Percentiles rank a stretch among this genome's conserved stretches.
Evolutionary conservation across 2,329 filamentous ascomycete species (phyloP).

Genomic region (Pleoardoris graminearum): DNA sequence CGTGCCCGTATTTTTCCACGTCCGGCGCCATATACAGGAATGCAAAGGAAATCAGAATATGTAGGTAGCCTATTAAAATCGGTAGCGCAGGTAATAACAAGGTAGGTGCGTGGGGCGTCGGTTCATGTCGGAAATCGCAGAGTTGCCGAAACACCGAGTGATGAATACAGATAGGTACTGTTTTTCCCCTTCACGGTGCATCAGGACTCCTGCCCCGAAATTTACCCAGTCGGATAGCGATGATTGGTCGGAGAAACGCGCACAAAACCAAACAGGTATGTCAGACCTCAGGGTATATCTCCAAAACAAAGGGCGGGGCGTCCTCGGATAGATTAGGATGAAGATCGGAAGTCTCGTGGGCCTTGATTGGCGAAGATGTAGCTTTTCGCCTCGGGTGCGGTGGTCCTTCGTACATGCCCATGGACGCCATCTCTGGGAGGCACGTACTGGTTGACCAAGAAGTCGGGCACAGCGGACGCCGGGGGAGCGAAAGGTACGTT

Average conservation of each 20-base stretch:
- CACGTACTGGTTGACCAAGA: constrained; percentile 54
- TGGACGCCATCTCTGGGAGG: constrained; percentile 48
- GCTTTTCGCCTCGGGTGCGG: constrained; percentile 47
- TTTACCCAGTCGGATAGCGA: neutral
- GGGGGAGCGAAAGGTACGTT: constrained; percentile 41
- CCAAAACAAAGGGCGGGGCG: constrained; percentile 9
- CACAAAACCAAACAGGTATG: neutral
- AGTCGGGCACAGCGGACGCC: constrained; percentile 39
- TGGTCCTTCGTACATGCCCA: constrained; percentile 30
- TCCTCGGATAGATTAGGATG: neutral
- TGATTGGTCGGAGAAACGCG: neutral
- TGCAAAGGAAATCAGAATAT: neutral
- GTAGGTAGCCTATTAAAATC: constrained; percentile 3
- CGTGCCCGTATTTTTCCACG: neutral
- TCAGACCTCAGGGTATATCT: constrained; percentile 6
- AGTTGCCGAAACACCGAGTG: neutral
- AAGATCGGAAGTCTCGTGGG: constrained; percentile 46
- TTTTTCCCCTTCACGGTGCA: no score
- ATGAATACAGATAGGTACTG: neutral
- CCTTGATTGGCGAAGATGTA: constrained; percentile 55
- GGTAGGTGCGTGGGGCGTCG: neutral
- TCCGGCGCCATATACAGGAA: constrained; percentile 5
- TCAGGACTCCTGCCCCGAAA: neutral
- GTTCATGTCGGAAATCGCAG: neutral
- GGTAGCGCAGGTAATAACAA: constrained; percentile 4